These are phyloP conservation scores for Phoenix roebelenii DNA, from an alignment of 176 grass and related monocot species.

Conservation along the genomic window DNA sequence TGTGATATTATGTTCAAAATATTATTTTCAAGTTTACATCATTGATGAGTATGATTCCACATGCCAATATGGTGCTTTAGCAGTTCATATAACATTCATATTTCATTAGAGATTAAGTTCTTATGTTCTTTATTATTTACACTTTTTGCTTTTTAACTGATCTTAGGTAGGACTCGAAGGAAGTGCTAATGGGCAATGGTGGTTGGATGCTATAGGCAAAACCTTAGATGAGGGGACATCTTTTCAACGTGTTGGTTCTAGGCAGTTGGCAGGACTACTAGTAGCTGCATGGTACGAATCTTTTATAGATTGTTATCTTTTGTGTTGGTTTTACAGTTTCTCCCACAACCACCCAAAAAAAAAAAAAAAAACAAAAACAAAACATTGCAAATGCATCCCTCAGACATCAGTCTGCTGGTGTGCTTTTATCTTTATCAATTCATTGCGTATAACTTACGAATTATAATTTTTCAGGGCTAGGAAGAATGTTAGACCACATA, in stretches of 20 bases:
- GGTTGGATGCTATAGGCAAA: constrained; percentile 90
- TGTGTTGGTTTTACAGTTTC: no score
- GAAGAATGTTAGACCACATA: constrained; percentile 68
- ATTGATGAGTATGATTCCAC: no score
- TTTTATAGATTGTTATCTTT: no score
- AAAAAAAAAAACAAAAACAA: no score
- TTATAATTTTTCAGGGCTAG: constrained; percentile 61
- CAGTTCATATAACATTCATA: no score
- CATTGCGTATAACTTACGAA: constrained; percentile 31
- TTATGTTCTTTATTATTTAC: not conserved
- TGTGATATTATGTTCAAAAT: no score
- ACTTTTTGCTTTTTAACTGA: constrained; percentile 14
- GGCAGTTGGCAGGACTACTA: constrained; percentile 84
- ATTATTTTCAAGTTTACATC: no score
- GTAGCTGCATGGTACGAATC: constrained; percentile 71
- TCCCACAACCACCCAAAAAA: no score
- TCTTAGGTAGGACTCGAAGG: constrained; percentile 95
- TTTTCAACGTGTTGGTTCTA: constrained; percentile 94
- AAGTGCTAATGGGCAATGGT: constrained; percentile 94
- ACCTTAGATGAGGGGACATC: constrained; percentile 72
- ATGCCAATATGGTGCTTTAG: no score
- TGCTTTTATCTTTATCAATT: constrained; percentile 4
- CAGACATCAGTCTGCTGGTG: no score
- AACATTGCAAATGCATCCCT: no score
- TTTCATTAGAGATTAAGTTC: no score